A percentile compares a stretch with the other conserved stretches of the same genome.
Evolutionary conservation across 345 rosid genomes (phyloP).

Genomic region (Abelmoschus esculentus): DNA sequence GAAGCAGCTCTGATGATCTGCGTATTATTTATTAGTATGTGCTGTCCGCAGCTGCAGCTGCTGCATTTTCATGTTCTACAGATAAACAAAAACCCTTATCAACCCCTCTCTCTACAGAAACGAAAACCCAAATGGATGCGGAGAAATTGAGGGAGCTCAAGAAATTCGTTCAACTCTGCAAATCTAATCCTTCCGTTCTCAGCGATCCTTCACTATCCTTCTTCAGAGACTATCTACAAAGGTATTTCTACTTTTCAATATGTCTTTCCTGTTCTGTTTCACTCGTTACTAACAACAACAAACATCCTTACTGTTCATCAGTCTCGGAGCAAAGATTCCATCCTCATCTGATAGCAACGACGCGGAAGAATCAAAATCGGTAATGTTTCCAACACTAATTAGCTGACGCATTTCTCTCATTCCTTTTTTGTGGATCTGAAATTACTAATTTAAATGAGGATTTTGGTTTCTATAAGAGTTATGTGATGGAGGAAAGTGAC

Average conservation of each 20-base stretch:
- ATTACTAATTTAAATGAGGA: not conserved
- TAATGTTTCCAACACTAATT: not conserved
- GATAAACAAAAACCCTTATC: not conserved
- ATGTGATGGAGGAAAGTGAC: constrained; percentile 65
- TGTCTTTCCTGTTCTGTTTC: not conserved
- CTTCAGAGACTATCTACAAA: constrained; percentile 89
- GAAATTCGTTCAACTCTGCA: constrained; percentile 65
- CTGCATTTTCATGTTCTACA: too few species aligned
- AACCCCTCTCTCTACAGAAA: too few species aligned
- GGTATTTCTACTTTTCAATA: constrained; percentile 28
- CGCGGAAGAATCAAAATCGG: not conserved
- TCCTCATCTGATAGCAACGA: not conserved
- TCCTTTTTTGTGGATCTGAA: not conserved
- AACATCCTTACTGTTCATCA: not conserved
- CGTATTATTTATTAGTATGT: too few species aligned
- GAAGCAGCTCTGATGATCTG: too few species aligned
- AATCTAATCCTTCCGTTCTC: constrained; percentile 75
- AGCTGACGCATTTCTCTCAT: not conserved
- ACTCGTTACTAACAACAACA: not conserved
- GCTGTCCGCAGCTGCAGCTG: too few species aligned
- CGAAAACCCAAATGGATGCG: constrained; percentile 38
- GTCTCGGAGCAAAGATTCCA: not conserved
- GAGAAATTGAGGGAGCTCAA: constrained; percentile 52
- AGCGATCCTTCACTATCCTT: constrained; percentile 73
- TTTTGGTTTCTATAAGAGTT: constrained; percentile 32